Conservation (phyloP, 768 basidiomycete genomes). For the Tricholoma flavovirens region DNA sequence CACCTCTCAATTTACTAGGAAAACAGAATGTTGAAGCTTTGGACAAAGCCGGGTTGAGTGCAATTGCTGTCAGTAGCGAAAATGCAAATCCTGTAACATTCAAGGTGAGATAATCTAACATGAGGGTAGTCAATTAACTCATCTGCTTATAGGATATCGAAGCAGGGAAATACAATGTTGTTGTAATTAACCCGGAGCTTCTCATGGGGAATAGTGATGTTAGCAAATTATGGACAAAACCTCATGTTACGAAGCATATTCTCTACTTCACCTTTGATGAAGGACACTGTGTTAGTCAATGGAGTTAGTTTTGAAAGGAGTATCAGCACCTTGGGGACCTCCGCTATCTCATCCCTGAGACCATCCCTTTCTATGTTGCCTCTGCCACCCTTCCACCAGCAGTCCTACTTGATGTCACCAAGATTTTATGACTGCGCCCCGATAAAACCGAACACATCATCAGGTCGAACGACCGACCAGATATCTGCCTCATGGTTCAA, state of each 20-base stretch:
- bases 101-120: constrained; percentile 9
- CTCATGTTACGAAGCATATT: constrained; percentile 5
- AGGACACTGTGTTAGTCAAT: constrained; percentile 9
- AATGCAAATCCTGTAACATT: constrained; percentile 10
- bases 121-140: neutral
- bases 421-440: constrained; percentile 21
- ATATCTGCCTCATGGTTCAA: constrained; percentile 5
- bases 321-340: no score
- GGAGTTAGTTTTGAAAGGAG: constrained; percentile 1
- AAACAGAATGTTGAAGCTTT: constrained; percentile 20
- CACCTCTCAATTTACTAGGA: no score
- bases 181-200: constrained; percentile 25
- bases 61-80: constrained; percentile 14
- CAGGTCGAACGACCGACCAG: constrained; percentile 2
- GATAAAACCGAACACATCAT: no score
- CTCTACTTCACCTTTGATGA: constrained; percentile 8
- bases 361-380: no score
- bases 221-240: constrained; percentile 13
- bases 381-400: neutral
- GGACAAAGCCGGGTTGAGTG: constrained; percentile 10
- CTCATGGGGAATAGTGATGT: constrained; percentile 2
- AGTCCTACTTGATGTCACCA: constrained; percentile 8
- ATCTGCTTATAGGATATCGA: constrained; percentile 18
- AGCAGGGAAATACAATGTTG: constrained; percentile 16
- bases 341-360: no score